Evolutionary conservation across 768 basidiomycete genomes (phyloP).

Genomic region (Pulveroboletus ravenelii): DNA sequence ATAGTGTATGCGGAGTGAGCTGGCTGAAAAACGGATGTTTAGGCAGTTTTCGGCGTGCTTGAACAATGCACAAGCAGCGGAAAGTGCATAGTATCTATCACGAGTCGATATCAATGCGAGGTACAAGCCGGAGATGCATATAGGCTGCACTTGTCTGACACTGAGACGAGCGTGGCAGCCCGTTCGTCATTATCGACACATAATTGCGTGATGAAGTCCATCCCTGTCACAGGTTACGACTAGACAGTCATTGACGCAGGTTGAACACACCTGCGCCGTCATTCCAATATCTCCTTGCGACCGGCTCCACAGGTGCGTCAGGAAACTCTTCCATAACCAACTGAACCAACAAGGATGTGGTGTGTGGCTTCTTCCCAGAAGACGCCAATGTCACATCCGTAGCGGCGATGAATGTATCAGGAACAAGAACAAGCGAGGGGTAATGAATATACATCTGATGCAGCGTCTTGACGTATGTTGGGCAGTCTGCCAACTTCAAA

Average conservation of each 20-base stretch:
- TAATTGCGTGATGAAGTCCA: conserved; percentile 74
- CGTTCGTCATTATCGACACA: conserved; percentile 79
- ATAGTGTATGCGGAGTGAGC: conserved; percentile 71
- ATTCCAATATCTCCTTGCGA: conserved; percentile 82
- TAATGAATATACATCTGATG: conserved; percentile 79
- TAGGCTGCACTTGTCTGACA: conserved; percentile 68
- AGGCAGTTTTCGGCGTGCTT: conserved; percentile 71
- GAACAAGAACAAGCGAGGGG: conserved; percentile 70
- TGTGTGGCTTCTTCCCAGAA: conserved; percentile 39
- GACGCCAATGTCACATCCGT: conserved; percentile 46
- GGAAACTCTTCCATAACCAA: conserved; percentile 74
- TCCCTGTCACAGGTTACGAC: conserved; percentile 40
- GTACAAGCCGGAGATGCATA: conserved; percentile 23
- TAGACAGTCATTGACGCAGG: background rate
- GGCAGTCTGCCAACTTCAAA: conserved; percentile 71
- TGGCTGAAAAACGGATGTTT: conserved; percentile 64
- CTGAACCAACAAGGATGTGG: conserved; percentile 63
- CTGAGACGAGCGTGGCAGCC: conserved; percentile 72
- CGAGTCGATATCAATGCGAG: conserved; percentile 3
- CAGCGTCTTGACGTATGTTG: conserved; percentile 84
- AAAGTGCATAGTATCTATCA: conserved; percentile 80
- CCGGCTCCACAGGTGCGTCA: conserved; percentile 58
- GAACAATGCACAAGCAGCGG: conserved; percentile 82
- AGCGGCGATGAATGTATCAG: conserved; percentile 71
- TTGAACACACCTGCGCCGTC: conserved; percentile 58